Base-by-base conservation (phyloP, 345 rosid genomes). In the Salix exigua region DNA sequence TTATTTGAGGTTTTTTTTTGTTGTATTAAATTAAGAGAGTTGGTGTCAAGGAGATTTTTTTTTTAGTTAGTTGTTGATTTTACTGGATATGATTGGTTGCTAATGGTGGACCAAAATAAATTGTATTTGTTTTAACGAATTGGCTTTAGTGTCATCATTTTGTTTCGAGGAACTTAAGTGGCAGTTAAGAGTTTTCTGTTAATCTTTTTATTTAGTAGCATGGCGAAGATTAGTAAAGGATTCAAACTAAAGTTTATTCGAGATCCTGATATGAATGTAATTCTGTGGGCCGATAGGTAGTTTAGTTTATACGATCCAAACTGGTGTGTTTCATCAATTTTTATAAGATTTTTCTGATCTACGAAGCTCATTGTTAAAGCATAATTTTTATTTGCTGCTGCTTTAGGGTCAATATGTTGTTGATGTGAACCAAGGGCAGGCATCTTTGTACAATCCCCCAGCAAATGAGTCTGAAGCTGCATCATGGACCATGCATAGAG, bases 401-500 rank as follows among this genome's bases (percentile, higher is more conserved):
- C 46, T 73, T 42, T 30, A 96, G 97, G 84, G 85, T 46, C 94
- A 78, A 77, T 89, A 89, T 82, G 77, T 76, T 84, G 86, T 82
- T 77, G 97, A 90, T 83, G 88, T 82, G 62, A 85, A 84, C 82
- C 97, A 91, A 81, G 89, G 73, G 12, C 94, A 93, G 48, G 62
- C 85, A 50, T 72, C 87, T 69, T 82, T 88, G 21, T 53, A 76
- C 67, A 60, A 62, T 77, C 72, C 75, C 10, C 53, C 81, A 19
- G 53, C 74, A 35, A 58, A 65, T 67, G 82, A 76, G 37, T 35
- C 82, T 65, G 85, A 74, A 78, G 68, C 75, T 75, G 70, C 83
- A 68, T 69, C 94, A 51, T 90, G 96, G 99, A 85, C 81, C 35
- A 44, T 73, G 9, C 89, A 88, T 70, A 79, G 86, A 79, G 91